Percentiles rank a stretch among this genome's conserved stretches.
These are phyloP conservation scores for Cryptococcus floricola DNA, from an alignment of 1,284 basidiomycete genomes.

Conservation along the genomic window DNA sequence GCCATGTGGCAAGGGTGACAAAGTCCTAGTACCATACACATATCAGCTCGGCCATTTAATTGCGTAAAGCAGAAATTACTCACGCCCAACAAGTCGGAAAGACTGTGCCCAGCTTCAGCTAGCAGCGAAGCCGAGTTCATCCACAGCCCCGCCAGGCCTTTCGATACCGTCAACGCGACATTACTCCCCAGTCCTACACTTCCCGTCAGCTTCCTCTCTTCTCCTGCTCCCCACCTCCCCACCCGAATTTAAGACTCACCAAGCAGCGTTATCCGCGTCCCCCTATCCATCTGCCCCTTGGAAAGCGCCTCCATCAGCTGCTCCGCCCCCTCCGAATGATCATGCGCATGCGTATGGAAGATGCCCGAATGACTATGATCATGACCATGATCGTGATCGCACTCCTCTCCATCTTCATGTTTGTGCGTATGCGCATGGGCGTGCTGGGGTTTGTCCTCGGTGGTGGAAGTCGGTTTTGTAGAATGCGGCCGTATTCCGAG, in stretches of 20 bases:
- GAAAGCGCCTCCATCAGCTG: slow-evolving; percentile 62
- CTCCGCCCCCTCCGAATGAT: slow-evolving; percentile 64
- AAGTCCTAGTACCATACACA: slow-evolving; percentile 61
- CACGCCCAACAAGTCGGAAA: slow-evolving; percentile 61
- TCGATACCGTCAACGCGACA: slow-evolving; percentile 72
- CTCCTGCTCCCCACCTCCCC: too few species aligned
- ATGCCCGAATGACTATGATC: slow-evolving; percentile 59
- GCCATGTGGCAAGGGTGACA: slow-evolving; percentile 89
- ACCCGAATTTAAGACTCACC: slow-evolving; percentile 23
- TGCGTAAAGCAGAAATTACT: slow-evolving; percentile 9
- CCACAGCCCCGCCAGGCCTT: slow-evolving; percentile 78
- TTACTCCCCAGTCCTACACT: slow-evolving; percentile 75
- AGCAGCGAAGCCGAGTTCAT: slow-evolving; percentile 84
- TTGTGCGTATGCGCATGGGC: slow-evolving; percentile 6
- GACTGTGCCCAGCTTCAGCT: slow-evolving; percentile 92
- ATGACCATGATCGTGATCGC: slow-evolving; percentile 51
- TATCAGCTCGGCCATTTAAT: background rate
- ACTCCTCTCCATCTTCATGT: slow-evolving; percentile 28
- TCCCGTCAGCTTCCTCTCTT: background rate
- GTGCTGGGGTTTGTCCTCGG: slow-evolving; percentile 3
- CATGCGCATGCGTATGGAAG: slow-evolving; percentile 49
- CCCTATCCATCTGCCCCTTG: slow-evolving; percentile 71
- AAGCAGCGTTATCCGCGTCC: slow-evolving; percentile 76
- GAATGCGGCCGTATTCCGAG: background rate
- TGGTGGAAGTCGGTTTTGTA: background rate